Evolutionary conservation across 2,329 filamentous ascomycete genomes (phyloP).

Genomic region (Exophiala lecanii-corni): DNA sequence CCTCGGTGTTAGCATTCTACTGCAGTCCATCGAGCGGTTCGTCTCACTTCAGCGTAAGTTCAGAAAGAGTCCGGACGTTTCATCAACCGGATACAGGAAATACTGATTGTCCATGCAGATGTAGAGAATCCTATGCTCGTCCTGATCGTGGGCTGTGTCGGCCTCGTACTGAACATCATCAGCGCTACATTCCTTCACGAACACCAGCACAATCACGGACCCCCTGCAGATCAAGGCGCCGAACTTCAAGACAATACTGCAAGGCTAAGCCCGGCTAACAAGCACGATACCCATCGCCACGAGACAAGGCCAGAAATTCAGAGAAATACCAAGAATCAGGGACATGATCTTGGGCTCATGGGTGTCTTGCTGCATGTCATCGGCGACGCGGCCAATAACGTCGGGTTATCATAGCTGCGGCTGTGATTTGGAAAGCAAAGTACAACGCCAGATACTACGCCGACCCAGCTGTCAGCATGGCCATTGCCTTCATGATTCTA

Average conservation of each 20-base stretch:
- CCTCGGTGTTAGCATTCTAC: conserved; percentile 65
- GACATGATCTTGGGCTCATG: conserved; percentile 64
- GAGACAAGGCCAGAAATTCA: conserved; percentile 2
- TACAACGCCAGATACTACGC: conserved; percentile 1
- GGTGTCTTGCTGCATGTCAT: conserved; percentile 43
- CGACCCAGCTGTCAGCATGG: conserved; percentile 3
- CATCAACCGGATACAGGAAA: conserved; percentile 1
- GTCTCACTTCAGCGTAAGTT: conserved; percentile 43
- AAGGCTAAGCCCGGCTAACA: no score
- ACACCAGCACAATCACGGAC: no score
- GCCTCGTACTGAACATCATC: no score
- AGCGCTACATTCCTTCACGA: no score
- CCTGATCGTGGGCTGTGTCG: no score
- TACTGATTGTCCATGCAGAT: conserved; percentile 2
- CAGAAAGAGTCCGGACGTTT: conserved; percentile 1
- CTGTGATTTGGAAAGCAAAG: conserved; percentile 2
- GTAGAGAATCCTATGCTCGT: no score
- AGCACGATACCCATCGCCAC: no score
- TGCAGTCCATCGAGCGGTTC: conserved; percentile 70
- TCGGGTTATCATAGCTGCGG: conserved; percentile 4
- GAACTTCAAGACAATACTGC: no score
- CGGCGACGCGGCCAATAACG: conserved; percentile 46
- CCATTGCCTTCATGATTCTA: conserved; percentile 51
- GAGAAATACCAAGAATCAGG: background rate
- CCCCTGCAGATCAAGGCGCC: no score